Evolutionary conservation across 331 rosid species (phyloP).

Genomic region (Cydonia oblonga): DNA sequence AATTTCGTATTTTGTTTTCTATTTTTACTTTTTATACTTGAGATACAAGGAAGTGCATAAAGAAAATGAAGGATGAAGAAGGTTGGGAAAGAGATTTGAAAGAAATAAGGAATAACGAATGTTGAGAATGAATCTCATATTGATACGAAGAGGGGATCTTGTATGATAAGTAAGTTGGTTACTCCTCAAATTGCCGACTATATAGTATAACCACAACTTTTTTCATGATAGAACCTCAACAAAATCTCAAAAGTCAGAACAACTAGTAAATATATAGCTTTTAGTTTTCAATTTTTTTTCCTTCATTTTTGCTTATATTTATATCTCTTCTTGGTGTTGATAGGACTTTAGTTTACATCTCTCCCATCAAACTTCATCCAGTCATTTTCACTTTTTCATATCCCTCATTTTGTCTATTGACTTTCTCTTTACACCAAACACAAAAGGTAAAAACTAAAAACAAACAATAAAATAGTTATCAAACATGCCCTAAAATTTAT

Average conservation of each 20-base stretch:
- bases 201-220: no score
- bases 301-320: not conserved
- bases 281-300: not conserved
- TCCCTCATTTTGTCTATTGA: not conserved
- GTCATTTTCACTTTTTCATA: not conserved
- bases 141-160: no score
- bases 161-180: no score
- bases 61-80: not conserved
- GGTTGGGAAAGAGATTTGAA: not conserved
- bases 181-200: no score
- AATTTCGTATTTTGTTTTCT: no score
- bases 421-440: not conserved
- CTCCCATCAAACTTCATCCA: not conserved
- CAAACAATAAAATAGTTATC: no score
- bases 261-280: no score
- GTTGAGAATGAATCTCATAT: no score
- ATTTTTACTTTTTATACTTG: not conserved
- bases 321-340: not conserved
- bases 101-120: not conserved
- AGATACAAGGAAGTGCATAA: not conserved
- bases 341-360: not conserved
- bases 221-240: no score
- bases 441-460: not conserved
- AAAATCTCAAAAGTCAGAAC: no score
- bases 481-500: not conserved